Evolutionary conservation across 75 land plant species (phyloP), one percentile per base, ranked within the genome.

Genomic region (Picea glauca): DNA sequence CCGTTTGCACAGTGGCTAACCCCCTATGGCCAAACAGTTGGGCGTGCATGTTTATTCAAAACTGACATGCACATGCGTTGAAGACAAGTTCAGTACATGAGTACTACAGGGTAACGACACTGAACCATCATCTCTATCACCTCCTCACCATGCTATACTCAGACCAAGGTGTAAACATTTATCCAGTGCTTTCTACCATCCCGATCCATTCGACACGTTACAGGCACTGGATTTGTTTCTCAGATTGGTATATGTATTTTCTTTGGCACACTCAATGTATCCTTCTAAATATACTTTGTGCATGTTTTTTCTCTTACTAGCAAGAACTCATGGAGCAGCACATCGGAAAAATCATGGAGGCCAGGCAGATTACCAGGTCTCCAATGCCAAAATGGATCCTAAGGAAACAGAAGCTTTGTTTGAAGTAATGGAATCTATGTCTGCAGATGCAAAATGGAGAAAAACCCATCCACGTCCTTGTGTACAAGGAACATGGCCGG

Each of bases 351-450:
- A 65, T 13, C 40, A 33, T 33, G 35, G 31, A 66, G 11, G 7
- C 18, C 40, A 12, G 17, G 18, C 70, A 66, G 70, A 3, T 15
- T 32, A 66, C 40, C 70, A 66, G 70, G 38, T 17, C n/a, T 33
- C 32, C 13, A 66, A 33, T 33, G 38, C 70, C 38, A 66, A 26
- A 32, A 82, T 82, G 83, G 81, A 79, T 43, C 70, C 83, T 4
- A 64, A 60, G 20, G 94, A 92, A 68, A 62, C 31, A 31, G 85
- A 87, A 43, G 85, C 94, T 43, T 88, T 92, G 30, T 88, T 85
- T 84, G 75, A 78, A 18, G 82, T 92, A 15, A 89, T 92, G 91
- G 90, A 87, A 5, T 32, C 90, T 59, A 87, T 92, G 83, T 85
- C 89, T 57, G 78, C 85, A 58, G 94, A 86, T 63, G 75, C 75